Evolutionary conservation across 1,139 yeast species (phyloP), one percentile per base, ranked within the genome.

Genomic region (Sugiyamaella grinbergsii): DNA sequence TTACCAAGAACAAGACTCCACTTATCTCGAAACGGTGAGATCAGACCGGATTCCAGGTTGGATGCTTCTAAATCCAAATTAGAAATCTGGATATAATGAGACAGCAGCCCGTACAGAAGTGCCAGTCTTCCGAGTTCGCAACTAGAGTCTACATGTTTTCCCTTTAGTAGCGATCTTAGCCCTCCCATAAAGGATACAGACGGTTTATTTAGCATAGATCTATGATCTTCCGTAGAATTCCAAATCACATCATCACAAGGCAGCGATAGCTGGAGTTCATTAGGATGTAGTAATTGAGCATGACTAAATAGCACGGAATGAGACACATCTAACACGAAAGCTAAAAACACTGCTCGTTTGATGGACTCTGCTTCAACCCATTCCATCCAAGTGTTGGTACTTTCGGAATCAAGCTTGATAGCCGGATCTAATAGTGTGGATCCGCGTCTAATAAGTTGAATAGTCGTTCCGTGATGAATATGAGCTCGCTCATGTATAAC

Each of bases 281-380:
- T 85, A 28, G 88, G 83, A 51, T 81, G 77, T 36, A 88, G 73
- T 39, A 80, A 80, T 34, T 85, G 77, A 38, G 81, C 78, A 66
- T 88, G 95, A 4, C 95, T 85, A 68, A 85, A 87, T 49, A 86
- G 79, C 31, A 85, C 79, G n/a, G 89, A 85, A 68, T 88, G 94
- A 16, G 83, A 77, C 1, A 85, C 82, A 65, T 88, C 96, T 62
- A 85, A 73, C 60, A 83, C 83, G 65, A 88, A 88, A 2, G 93
- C 88, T 78, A 85, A 80, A 53, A 84, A 78, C 0, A 94, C 88
- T 3, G 86, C 78, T 49, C 96, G 71, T 65, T 87, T 88, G 73
- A 86, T 75, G 46, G 84, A 80, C 66, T 88, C 96, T 43, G 81
- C 80, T 51, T 85, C 86, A 18, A 86, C 82, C 94, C 95, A 87